phyloP scores from a whole-genome alignment of 2,329 filamentous ascomycete genomes.

The Nigrospora sphaerica region DNA sequence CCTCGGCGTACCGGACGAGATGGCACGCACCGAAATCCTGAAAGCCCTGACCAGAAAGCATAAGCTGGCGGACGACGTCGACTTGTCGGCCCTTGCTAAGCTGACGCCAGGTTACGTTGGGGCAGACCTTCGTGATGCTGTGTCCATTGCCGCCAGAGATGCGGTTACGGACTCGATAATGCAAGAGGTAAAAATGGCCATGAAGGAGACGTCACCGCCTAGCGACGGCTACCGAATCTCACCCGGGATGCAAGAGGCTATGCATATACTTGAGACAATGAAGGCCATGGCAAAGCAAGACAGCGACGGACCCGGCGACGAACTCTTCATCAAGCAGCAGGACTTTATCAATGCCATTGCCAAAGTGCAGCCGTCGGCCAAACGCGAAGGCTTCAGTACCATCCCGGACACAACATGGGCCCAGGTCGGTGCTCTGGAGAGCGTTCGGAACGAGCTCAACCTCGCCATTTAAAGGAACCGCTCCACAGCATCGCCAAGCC shows the following conservation, averaged over 20 bases:
- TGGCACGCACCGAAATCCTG: slow-evolving; percentile 71
- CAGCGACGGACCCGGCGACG: no score
- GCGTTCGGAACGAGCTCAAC: slow-evolving; percentile 74
- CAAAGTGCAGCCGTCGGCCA: slow-evolving; percentile 70
- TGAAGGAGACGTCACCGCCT: background rate
- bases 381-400: slow-evolving; percentile 89
- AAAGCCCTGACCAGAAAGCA: slow-evolving; percentile 62
- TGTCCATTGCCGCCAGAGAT: slow-evolving; percentile 35
- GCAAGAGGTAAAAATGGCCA: background rate
- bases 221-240: background rate
- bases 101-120: slow-evolving; percentile 90
- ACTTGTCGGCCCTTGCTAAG: slow-evolving; percentile 69
- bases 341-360: slow-evolving; percentile 72
- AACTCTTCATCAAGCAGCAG: slow-evolving; percentile 34
- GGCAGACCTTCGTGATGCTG: slow-evolving; percentile 70
- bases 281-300: background rate
- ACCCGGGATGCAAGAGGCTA: background rate
- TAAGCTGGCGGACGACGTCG: slow-evolving; percentile 59
- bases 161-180: slow-evolving; percentile 23
- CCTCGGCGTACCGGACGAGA: slow-evolving; percentile 77
- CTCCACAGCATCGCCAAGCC: no score
- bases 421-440: slow-evolving; percentile 78
- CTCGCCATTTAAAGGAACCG: no score
- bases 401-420: slow-evolving; percentile 91
- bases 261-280: no score